Conservation (phyloP, 352 stramenopile genomes). For the Phytophthora citricola region DNA sequence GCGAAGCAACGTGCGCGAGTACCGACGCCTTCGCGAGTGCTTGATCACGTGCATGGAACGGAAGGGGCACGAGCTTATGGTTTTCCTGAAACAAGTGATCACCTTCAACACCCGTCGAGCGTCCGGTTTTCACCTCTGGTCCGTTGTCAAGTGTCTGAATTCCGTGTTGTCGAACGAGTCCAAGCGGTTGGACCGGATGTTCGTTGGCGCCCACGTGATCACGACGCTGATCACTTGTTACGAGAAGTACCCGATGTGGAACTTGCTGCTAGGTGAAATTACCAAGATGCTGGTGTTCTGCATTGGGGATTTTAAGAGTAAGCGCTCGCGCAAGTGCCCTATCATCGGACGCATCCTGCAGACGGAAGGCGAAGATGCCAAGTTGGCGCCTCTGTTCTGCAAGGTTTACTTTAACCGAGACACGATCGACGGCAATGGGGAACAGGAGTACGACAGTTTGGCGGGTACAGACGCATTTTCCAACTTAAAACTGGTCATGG, state of each 20-base stretch:
- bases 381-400: conserved; percentile 66
- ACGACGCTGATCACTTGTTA: conserved; percentile 80
- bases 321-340: conserved; percentile 81
- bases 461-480: conserved; percentile 72
- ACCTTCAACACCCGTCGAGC: conserved; percentile 65
- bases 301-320: conserved; percentile 88
- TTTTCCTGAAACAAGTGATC: conserved; percentile 84
- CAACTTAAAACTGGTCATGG: conserved; percentile 85
- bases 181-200: conserved; percentile 86
- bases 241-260: conserved; percentile 83
- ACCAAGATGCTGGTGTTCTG: conserved; percentile 89
- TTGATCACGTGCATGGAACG: conserved; percentile 86
- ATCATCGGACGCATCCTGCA: conserved; percentile 77
- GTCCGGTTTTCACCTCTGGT: conserved; percentile 78
- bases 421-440: conserved; percentile 30
- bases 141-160: conserved; percentile 79
- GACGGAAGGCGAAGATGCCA: conserved; percentile 56
- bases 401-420: conserved; percentile 60
- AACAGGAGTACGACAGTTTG: conserved; percentile 47
- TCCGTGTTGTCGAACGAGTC: conserved; percentile 81
- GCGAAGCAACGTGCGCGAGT: conserved; percentile 89
- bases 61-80: conserved; percentile 82
- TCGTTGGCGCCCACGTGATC: conserved; percentile 75
- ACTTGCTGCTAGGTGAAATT: conserved; percentile 79
- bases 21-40: conserved; percentile 76